Evolutionary conservation across 257 asterid species (phyloP).

Genomic region (Solanum sitiens): DNA sequence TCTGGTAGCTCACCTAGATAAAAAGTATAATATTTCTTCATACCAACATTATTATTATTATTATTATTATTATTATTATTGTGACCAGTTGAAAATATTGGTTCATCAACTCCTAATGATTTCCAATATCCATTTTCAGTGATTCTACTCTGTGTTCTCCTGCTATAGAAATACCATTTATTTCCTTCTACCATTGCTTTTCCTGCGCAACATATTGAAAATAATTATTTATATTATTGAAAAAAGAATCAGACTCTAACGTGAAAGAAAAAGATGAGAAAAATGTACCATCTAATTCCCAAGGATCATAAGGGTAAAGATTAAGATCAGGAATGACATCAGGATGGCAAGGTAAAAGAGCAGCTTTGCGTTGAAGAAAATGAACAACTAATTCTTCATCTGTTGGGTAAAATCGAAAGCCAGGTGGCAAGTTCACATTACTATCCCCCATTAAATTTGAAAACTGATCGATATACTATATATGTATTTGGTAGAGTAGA

Average conservation of each 20-base stretch:
- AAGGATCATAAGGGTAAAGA: constrained; percentile 85
- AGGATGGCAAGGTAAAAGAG: constrained; percentile 75
- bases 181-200: constrained; percentile 92
- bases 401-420: constrained; percentile 81
- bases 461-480: too few species aligned
- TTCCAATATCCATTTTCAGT: constrained; percentile 81
- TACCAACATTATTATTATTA: constrained; percentile 28
- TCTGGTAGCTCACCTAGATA: constrained; percentile 55
- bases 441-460: constrained; percentile 34
- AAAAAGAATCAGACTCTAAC: not conserved
- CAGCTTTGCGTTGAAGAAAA: constrained; percentile 88
- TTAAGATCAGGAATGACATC: constrained; percentile 96
- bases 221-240: not conserved
- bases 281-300: constrained; percentile 69
- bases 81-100: constrained; percentile 31
- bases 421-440: constrained; percentile 74
- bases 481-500: not conserved
- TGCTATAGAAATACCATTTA: constrained; percentile 83
- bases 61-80: constrained; percentile 11
- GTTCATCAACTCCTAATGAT: constrained; percentile 56
- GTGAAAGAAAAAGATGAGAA: not conserved
- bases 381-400: constrained; percentile 94
- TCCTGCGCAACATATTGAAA: constrained; percentile 19
- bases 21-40: constrained; percentile 53
- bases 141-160: constrained; percentile 62